Evolutionary conservation across 371 early-diverging fungal species (phyloP).

Genomic region (Syncephalastrum contaminatum): DNA sequence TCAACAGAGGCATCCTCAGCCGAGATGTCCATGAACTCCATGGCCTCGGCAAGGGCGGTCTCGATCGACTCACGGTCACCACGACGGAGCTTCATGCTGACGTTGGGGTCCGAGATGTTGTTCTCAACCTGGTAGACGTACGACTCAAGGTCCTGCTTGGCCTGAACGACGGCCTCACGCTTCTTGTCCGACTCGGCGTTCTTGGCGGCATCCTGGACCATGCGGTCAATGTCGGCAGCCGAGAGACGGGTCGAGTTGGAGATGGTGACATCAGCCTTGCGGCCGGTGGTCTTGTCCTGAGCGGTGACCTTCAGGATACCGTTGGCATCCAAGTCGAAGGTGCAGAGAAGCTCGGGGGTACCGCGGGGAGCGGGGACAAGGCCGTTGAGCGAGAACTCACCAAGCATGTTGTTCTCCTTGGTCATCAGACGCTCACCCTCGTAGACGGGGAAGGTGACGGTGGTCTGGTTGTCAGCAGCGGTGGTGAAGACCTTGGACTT

Average conservation of each 20-base stretch:
- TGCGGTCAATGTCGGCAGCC: slow-evolving; percentile 86
- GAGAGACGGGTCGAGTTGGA: slow-evolving; percentile 91
- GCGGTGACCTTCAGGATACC: slow-evolving; percentile 95
- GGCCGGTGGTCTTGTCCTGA: slow-evolving; percentile 88
- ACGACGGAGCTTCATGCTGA: slow-evolving; percentile 77
- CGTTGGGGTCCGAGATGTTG: slow-evolving; percentile 80
- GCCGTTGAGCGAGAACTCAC: slow-evolving; percentile 87
- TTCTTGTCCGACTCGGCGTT: slow-evolving; percentile 83
- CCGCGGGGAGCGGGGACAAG: slow-evolving; percentile 91
- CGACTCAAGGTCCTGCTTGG: slow-evolving; percentile 86
- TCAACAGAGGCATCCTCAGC: slow-evolving; percentile 84
- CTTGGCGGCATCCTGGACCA: slow-evolving; percentile 89
- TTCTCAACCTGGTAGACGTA: slow-evolving; percentile 88
- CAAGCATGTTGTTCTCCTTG: slow-evolving; percentile 93
- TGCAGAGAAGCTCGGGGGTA: slow-evolving; percentile 88
- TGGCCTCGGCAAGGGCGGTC: slow-evolving; percentile 81
- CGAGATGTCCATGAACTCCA: slow-evolving; percentile 82
- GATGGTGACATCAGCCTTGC: slow-evolving; percentile 89
- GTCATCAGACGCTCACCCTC: slow-evolving; percentile 93
- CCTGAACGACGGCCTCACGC: slow-evolving; percentile 76
- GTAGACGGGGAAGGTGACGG: slow-evolving; percentile 90
- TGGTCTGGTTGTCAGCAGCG: slow-evolving; percentile 91
- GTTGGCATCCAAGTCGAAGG: slow-evolving; percentile 95
- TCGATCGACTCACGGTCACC: slow-evolving; percentile 84
- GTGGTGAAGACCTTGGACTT: slow-evolving; percentile 94